Conservation (phyloP, 192 early-diverging fungal species). For the Backusella mclennaniae region DNA sequence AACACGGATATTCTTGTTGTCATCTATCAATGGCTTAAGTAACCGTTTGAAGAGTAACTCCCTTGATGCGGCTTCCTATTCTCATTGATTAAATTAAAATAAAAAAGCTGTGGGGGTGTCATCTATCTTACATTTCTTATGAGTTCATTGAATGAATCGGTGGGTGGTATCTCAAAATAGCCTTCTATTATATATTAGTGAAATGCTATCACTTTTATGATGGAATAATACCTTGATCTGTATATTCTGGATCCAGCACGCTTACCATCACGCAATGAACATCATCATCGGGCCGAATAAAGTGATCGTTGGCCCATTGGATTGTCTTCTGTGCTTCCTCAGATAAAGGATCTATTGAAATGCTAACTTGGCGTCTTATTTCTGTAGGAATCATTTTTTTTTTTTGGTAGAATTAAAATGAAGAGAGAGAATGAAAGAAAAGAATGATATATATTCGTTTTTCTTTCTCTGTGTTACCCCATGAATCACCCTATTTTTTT, state of each 20-base stretch:
- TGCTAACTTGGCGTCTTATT: conserved; percentile 25
- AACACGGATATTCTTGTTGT: neutral
- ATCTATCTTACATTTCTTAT: conserved; percentile 4
- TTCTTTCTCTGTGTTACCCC: neutral
- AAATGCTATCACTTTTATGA: neutral
- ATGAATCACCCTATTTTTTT: neutral
- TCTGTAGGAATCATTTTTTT: neutral
- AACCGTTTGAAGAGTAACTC: neutral
- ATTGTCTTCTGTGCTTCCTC: conserved; percentile 37
- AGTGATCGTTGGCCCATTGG: conserved; percentile 40
- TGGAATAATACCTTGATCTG: neutral
- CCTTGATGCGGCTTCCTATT: neutral
- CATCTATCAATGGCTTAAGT: neutral
- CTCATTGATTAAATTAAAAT: no score
- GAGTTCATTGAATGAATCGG: neutral
- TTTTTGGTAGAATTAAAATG: neutral
- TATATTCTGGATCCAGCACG: neutral
- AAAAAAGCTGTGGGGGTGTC: neutral
- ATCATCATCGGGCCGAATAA: conserved; percentile 22
- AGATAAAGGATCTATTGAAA: conserved; percentile 40
- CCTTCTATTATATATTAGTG: neutral
- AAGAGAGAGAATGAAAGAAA: conserved; percentile 1
- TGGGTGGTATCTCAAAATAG: neutral
- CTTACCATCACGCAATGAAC: conserved; percentile 7
- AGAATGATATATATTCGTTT: neutral